Percentiles rank a stretch among this genome's conserved stretches.
Evolutionary conservation across 305 asterid genomes (phyloP).

Genomic region (Andrographis paniculata): DNA sequence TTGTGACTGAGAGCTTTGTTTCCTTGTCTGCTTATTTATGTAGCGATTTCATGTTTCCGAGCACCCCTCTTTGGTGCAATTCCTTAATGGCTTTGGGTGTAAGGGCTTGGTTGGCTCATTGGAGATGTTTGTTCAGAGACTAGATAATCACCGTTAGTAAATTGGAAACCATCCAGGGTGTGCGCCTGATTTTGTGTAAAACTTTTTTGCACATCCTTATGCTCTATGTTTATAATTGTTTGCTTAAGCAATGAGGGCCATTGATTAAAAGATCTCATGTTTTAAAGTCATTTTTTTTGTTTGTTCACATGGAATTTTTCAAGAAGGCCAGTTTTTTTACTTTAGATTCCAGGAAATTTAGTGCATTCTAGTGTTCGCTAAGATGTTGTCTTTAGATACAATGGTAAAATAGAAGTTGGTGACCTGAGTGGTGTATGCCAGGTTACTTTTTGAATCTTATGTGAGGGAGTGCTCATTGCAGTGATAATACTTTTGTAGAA

Average conservation of each 20-base stretch:
- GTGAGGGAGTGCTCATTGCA: no score
- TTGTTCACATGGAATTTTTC: background rate
- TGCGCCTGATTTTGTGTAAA: no score
- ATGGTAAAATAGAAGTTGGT: background rate
- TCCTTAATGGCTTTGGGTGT: background rate
- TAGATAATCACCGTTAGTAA: background rate
- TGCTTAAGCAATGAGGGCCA: no score
- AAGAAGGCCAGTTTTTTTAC: background rate
- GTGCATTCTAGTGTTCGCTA: background rate
- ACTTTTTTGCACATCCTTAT: no score
- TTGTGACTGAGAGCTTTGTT: background rate
- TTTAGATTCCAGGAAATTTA: no score
- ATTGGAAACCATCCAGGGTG: background rate
- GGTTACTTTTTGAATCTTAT: no score
- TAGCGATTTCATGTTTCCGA: background rate
- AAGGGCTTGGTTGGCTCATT: background rate
- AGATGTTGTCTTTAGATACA: background rate
- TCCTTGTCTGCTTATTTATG: background rate
- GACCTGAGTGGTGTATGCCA: background rate
- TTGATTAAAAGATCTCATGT: no score
- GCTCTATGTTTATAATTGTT: no score
- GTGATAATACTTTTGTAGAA: background rate
- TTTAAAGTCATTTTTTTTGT: background rate
- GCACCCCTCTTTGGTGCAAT: background rate
- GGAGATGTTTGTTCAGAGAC: background rate